A percentile compares a stretch with the other conserved stretches of the same genome.
These are phyloP conservation scores for Apiospora hydei DNA, from an alignment of 2,329 filamentous ascomycete species.

Conservation along the genomic window DNA sequence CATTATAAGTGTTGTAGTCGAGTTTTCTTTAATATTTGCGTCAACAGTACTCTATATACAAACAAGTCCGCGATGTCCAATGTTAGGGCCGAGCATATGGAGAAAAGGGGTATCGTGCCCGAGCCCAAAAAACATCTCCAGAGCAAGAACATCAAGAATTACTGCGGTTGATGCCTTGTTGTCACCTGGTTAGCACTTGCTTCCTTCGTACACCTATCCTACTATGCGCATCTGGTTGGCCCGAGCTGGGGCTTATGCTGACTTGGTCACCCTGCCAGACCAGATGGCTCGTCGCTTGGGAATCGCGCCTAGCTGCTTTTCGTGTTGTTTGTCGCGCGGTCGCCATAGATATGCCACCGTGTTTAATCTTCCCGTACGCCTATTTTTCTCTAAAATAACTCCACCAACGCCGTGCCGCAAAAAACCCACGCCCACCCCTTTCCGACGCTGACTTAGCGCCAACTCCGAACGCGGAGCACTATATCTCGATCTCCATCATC, in stretches of 20 bases:
- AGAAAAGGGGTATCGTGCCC: slow-evolving; percentile 15
- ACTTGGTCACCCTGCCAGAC: neutral
- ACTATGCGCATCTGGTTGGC: neutral
- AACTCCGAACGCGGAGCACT: neutral
- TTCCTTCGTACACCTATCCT: neutral
- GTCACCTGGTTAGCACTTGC: neutral
- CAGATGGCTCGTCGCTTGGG: neutral
- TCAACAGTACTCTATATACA: neutral
- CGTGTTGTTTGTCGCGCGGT: neutral
- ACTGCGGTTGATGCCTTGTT: neutral
- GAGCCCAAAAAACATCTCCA: neutral
- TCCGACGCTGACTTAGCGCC: slow-evolving; percentile 11
- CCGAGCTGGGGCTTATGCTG: neutral
- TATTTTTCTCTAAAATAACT: neutral
- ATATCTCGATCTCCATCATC: slow-evolving; percentile 46
- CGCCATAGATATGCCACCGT: neutral
- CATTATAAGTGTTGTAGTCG: too few relatives aligned
- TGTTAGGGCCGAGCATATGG: neutral
- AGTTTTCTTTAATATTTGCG: neutral
- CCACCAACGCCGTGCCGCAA: slow-evolving; percentile 20
- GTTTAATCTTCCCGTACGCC: neutral
- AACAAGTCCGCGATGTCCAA: neutral
- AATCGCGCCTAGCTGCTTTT: neutral
- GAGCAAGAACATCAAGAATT: neutral
- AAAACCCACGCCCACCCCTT: slow-evolving; percentile 10